Evolutionary conservation across 768 basidiomycete species (phyloP).

Genomic region (Tulasnella sp.): DNA sequence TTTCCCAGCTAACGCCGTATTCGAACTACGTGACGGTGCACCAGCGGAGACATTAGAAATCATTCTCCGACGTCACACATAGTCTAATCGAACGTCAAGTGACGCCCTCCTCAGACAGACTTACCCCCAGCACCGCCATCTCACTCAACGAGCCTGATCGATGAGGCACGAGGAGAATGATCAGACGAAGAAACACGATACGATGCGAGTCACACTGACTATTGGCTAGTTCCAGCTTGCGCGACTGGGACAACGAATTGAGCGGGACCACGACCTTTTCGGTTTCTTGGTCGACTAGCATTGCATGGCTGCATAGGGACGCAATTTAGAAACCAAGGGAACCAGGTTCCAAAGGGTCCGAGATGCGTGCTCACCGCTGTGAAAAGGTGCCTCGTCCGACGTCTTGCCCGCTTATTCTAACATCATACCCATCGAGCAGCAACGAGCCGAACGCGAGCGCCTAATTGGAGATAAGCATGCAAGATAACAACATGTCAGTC

Average conservation of each 20-base stretch:
- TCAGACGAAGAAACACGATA: not conserved
- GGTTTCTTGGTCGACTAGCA: slow-evolving; percentile 84
- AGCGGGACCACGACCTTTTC: slow-evolving; percentile 73
- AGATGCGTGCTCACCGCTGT: slow-evolving; percentile 38
- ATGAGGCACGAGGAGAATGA: not conserved
- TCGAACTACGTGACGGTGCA: slow-evolving; percentile 53
- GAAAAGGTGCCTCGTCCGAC: slow-evolving; percentile 87
- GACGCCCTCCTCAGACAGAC: slow-evolving; percentile 20
- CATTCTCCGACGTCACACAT: not conserved
- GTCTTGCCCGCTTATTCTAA: slow-evolving; percentile 88
- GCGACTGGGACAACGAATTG: slow-evolving; percentile 50
- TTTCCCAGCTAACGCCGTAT: slow-evolving; percentile 83
- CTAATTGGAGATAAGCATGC: slow-evolving; percentile 25
- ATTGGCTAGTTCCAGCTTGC: slow-evolving; percentile 77
- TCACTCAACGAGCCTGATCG: slow-evolving; percentile 71
- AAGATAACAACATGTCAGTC: not conserved
- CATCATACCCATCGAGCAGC: slow-evolving; percentile 68
- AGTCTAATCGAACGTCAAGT: not conserved
- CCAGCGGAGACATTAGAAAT: not conserved
- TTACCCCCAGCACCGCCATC: slow-evolving; percentile 74
- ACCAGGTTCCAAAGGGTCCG: not conserved
- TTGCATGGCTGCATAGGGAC: slow-evolving; percentile 50
- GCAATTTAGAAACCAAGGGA: not conserved
- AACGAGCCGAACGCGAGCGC: slow-evolving; percentile 82
- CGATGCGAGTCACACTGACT: slow-evolving; percentile 36